phyloP scores from a whole-genome alignment of 2,329 filamentous ascomycete species.

The Pestalotiopsis sp. region DNA sequence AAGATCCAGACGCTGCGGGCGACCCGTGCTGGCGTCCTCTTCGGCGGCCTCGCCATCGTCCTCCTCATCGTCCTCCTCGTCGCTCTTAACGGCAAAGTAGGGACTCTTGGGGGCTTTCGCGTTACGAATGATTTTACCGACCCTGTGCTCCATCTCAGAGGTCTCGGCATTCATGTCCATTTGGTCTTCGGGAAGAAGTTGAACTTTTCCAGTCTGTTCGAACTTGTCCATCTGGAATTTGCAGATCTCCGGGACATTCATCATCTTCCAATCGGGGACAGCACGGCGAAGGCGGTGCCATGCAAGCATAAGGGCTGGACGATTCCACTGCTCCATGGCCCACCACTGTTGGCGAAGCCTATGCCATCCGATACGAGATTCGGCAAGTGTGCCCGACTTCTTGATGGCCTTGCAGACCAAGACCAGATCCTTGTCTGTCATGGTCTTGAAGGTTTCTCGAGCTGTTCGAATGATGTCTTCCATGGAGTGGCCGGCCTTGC shows the following conservation, averaged over 20 bases:
- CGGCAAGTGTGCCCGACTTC: constrained; percentile 21
- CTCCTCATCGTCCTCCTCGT: constrained; percentile 24
- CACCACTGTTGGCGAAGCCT: constrained; percentile 19
- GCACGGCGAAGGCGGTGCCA: constrained; percentile 29
- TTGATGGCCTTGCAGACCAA: constrained; percentile 27
- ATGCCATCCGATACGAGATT: constrained; percentile 33
- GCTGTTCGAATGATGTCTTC: constrained; percentile 29
- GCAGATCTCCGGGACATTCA: constrained; percentile 26
- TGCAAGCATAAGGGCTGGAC: constrained; percentile 29
- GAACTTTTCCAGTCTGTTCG: constrained; percentile 22
- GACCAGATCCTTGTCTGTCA: constrained; percentile 28
- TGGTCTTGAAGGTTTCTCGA: constrained; percentile 26
- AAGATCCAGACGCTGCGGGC: background rate
- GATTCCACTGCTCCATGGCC: constrained; percentile 20
- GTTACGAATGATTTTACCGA: constrained; percentile 23
- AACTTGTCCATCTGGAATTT: constrained; percentile 23
- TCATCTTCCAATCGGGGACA: constrained; percentile 23
- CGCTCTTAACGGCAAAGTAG: constrained; percentile 20
- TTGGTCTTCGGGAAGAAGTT: constrained; percentile 21
- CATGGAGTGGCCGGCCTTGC: constrained; percentile 17
- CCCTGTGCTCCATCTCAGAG: constrained; percentile 24
- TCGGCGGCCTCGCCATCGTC: constrained; percentile 20
- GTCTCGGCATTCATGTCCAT: constrained; percentile 26
- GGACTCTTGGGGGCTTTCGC: constrained; percentile 20
- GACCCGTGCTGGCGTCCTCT: background rate